Conservation (phyloP, 345 rosid species). For the Corymbia maculata region DNA sequence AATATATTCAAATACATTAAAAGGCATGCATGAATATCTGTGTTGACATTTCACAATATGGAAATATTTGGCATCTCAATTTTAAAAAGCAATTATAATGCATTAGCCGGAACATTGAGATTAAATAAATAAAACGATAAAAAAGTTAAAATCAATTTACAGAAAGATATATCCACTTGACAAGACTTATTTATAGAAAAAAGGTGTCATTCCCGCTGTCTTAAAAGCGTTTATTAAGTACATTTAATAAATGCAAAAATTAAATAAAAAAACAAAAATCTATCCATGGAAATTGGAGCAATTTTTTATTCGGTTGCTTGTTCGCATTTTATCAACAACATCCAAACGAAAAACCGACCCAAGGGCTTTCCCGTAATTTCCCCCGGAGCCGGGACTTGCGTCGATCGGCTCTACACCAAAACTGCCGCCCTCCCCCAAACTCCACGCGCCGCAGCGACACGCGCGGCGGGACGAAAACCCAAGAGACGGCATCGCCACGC, state of each 20-base stretch:
- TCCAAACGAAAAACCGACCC: background rate
- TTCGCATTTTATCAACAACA: background rate
- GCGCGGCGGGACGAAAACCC: background rate
- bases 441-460: background rate
- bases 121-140: too few relatives aligned
- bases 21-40: background rate
- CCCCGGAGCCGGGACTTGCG: rapidly evolving
- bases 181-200: background rate
- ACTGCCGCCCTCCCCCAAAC: background rate
- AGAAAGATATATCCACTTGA: background rate
- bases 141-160: background rate
- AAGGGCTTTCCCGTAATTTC: background rate
- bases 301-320: background rate
- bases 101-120: background rate
- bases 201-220: background rate
- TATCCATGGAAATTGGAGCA: background rate
- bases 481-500: background rate
- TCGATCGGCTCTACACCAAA: background rate
- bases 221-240: background rate
- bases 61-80: background rate
- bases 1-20: rapidly evolving
- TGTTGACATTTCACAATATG: background rate
- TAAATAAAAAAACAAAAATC: background rate
- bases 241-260: background rate
- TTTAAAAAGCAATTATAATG: too few relatives aligned